Base-by-base conservation (phyloP, 768 basidiomycete species). In the Tylopilus intermedius region DNA sequence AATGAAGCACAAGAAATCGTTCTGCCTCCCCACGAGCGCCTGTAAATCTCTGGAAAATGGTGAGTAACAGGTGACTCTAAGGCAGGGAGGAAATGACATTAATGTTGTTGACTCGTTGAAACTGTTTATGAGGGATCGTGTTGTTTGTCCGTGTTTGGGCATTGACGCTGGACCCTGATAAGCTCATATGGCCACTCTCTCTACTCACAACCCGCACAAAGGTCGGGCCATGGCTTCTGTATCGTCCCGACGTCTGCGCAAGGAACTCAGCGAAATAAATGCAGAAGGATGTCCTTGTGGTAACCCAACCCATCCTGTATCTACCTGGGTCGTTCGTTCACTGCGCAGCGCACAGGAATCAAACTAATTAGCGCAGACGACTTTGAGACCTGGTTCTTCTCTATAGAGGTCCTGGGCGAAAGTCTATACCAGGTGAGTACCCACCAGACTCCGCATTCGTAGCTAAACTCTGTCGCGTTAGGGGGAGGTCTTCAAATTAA, bases 361-460 rank as follows among this genome's bases (percentile, higher is more conserved):
- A 79, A 72, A 51, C 76, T 93, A 24, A 62, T 88, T 39, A 76
- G 78, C 49, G 88, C 90, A 4, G 87, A 91, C 49, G 83, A 92
- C 71, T 84, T 91, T 60, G 70, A 78, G 57, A 83, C 77, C 27
- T 94, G 91, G 91, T 68, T 76, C 61, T 82, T 94, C 63, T 78
- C 83, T 3, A 82, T 94, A 63, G 82, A 90, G 67, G 86, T 93
- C 48, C 79, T 91, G 74, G 92, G 92, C 22, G 87, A 94, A 50
- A 87, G 84, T 40, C 65, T 86, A 56, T 94, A 90, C 72, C 65
- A 81, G 74, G 91, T 85, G 61, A 14, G 63, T 49, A 71, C 46
- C 27, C 26, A 46, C 6, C 9, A 13, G 24, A 3, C 6, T 4
- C 22, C 9, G 18, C 21, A n/a, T 39, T 26, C 35, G 24, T 54